phyloP scores from a whole-genome alignment of 1,284 basidiomycete species.

The Apiotrichum porosum region DNA sequence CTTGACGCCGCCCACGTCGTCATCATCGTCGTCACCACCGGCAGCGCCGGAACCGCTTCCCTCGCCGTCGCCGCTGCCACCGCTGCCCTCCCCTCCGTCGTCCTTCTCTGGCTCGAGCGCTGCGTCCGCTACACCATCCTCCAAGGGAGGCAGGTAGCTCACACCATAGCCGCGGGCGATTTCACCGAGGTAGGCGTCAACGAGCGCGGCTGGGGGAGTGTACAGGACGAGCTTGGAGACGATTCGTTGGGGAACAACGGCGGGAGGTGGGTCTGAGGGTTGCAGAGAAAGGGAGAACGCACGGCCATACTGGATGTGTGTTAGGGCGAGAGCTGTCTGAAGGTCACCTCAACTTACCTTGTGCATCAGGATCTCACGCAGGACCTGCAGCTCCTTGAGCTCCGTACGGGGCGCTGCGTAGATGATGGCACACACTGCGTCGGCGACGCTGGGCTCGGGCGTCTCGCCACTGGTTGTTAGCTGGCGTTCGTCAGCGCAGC shows the following conservation, averaged over 20 bases:
- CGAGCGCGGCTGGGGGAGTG: constrained; percentile 67
- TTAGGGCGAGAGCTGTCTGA: no score
- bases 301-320: constrained; percentile 37
- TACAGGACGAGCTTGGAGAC: constrained; percentile 60
- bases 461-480: constrained; percentile 58
- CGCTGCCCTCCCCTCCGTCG: constrained; percentile 17
- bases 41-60: constrained; percentile 32
- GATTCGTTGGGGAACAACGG: constrained; percentile 53
- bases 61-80: constrained; percentile 30
- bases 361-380: constrained; percentile 90
- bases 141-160: constrained; percentile 57
- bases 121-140: background rate
- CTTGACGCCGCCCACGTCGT: constrained; percentile 23
- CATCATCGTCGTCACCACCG: constrained; percentile 27
- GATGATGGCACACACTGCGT: constrained; percentile 72
- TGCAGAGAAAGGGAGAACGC: constrained; percentile 39
- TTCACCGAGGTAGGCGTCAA: constrained; percentile 80
- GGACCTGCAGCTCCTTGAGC: constrained; percentile 83
- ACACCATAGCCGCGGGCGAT: constrained; percentile 82
- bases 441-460: constrained; percentile 73
- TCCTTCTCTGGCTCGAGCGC: background rate
- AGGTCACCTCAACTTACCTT: constrained; percentile 53
- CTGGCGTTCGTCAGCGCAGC: background rate
- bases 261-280: constrained; percentile 52
- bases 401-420: constrained; percentile 87